Base-by-base conservation (phyloP, 345 rosid species). In the Leavenworthia alabamica region DNA sequence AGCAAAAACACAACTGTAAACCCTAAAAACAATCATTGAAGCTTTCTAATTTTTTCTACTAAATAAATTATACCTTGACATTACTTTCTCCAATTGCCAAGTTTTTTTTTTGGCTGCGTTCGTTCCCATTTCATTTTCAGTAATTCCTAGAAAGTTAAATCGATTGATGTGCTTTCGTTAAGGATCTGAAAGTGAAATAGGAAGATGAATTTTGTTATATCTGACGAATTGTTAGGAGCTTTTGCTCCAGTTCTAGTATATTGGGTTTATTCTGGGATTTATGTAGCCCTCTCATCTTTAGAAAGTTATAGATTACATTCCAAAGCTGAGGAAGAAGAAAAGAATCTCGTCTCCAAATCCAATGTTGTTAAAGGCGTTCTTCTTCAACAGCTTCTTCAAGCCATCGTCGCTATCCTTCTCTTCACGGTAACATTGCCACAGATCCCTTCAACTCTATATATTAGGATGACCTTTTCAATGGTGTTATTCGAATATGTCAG, bases 291-390 rank as follows among this genome's bases (percentile, higher is more conserved):
- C 42, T 90, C 84, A 1, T 57, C 45, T 7, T 73, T 80, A 15
- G 79, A 84, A 23, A 79, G 73, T 58, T 86, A 84, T 53, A 82
- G 94, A 63, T 73, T 89, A 64, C 94, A 89, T 48, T 62, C 86
- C 0, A 81, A 77, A 66, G 69, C 71, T 48, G 96, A 89, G 1
- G 94, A 89, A 57, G 89, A 86, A 31, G 77, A 62, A 56, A 89
- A 86, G 68, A 86, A 86, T 75, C 79, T 84, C 66, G 94, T 82
- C 6, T 77, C 89, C 15, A 86, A 86, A 58, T 17, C 47, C 7
- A 73, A 70, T 13, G 96, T 89, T 52, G 83, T 86, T 39, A 84
- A 71, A 61, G 91, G 96, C 2, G 94, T 89, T 59, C 79, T 89
- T 72, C 73, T 82, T 32, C 94, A 86, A 29, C 94, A 86, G 66